These are phyloP conservation scores for Scutellaria baicalensis DNA, from an alignment of 257 asterid species.

Conservation along the genomic window DNA sequence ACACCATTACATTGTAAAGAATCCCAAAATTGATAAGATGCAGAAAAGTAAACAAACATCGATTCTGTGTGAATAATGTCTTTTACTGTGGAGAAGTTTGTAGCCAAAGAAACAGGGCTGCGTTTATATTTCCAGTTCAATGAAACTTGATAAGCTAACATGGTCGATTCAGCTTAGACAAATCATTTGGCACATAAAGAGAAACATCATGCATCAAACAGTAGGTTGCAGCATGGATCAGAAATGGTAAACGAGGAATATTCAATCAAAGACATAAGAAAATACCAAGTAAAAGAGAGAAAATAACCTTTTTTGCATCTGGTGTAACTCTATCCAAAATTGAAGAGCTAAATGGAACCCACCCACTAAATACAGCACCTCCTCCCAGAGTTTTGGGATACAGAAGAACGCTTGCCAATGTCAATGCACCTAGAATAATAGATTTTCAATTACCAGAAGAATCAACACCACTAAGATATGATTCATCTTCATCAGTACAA, in stretches of 20 bases:
- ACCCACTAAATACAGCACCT: conserved; percentile 94
- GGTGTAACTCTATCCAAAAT: conserved; percentile 53
- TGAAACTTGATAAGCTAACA: not conserved
- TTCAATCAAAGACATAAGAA: not conserved
- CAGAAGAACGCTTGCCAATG: conserved; percentile 84
- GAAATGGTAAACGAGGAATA: not conserved
- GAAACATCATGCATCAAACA: not conserved
- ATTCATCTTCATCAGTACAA: not conserved
- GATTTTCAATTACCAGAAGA: conserved; percentile 3
- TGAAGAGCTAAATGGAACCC: conserved; percentile 85
- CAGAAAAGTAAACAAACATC: not conserved
- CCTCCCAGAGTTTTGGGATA: conserved; percentile 93
- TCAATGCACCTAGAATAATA: conserved; percentile 64
- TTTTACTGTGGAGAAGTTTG: not conserved
- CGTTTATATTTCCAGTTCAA: not conserved
- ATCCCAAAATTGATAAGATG: not conserved
- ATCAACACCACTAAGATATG: not conserved
- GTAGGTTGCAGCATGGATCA: not conserved
- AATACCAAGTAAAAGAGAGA: not conserved
- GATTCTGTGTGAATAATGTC: not conserved
- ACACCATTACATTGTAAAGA: not conserved
- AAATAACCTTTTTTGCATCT: conserved; percentile 66
- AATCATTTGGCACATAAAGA: not conserved
- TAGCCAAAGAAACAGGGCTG: not conserved
- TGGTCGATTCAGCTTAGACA: not conserved